Evolutionary conservation across 75 land plant genomes (phyloP).

Genomic region (Cryptomeria japonica): DNA sequence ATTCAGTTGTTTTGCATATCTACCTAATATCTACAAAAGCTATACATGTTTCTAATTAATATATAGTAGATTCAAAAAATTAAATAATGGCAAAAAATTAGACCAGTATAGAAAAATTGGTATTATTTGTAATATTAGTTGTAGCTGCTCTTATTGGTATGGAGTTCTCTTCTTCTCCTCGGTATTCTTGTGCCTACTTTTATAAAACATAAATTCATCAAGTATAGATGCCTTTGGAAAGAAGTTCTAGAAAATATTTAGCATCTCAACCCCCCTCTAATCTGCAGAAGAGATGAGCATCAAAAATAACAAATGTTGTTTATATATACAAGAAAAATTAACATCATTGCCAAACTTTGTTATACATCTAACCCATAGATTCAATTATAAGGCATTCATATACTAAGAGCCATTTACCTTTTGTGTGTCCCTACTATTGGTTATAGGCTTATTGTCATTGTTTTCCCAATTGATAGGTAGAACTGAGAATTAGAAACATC

Average conservation of each 20-base stretch:
- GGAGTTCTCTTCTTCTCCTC: slow-evolving; percentile 55
- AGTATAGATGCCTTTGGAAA: slow-evolving; percentile 61
- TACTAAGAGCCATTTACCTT: slow-evolving; percentile 22
- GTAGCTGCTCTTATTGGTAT: slow-evolving; percentile 18
- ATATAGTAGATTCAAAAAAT: neutral
- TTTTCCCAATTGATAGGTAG: slow-evolving; percentile 54
- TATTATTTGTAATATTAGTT: neutral
- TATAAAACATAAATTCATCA: slow-evolving; percentile 81
- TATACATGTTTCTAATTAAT: neutral
- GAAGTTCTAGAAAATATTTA: too few relatives aligned
- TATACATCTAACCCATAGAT: neutral
- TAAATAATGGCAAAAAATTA: neutral
- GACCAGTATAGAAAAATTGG: too few relatives aligned
- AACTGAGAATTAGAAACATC: slow-evolving; percentile 63
- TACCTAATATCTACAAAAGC: neutral
- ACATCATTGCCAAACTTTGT: neutral
- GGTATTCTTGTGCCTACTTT: slow-evolving; percentile 62
- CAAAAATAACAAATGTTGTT: too few relatives aligned
- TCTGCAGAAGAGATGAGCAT: too few relatives aligned
- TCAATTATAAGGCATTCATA: neutral
- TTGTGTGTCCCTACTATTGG: slow-evolving; percentile 68
- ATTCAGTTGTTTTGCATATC: neutral
- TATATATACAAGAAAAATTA: neutral
- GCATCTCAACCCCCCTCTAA: too few relatives aligned
- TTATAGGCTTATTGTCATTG: slow-evolving; percentile 65